Percentiles rank a stretch among this genome's conserved stretches.
Conservation (phyloP, 345 rosid genomes). For the Jatropha curcas region DNA sequence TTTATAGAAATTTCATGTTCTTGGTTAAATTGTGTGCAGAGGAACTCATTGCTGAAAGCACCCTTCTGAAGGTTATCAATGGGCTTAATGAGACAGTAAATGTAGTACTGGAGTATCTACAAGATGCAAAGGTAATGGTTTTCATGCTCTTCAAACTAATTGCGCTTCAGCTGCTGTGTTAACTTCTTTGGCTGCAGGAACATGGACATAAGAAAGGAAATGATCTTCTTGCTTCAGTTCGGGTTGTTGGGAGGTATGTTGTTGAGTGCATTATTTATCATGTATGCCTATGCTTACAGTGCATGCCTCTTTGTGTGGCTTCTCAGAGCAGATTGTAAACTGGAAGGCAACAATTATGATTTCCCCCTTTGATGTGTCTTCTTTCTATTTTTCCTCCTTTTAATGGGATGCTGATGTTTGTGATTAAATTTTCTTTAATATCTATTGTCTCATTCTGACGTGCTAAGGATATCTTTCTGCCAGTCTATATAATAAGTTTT, state of each 20-base stretch:
- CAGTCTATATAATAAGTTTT: neutral
- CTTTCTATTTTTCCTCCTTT: neutral
- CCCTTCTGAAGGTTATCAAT: conserved; percentile 56
- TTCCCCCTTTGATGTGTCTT: neutral
- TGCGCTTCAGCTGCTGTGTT: conserved; percentile 23
- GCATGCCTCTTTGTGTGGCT: neutral
- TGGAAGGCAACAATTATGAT: neutral
- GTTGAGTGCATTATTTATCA: conserved; percentile 10
- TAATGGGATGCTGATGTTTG: neutral
- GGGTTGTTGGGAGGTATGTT: conserved; percentile 76
- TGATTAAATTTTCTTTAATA: neutral
- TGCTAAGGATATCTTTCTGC: neutral
- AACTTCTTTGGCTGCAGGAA: conserved; percentile 48
- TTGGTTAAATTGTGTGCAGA: conserved; percentile 37
- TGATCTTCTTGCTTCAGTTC: conserved; percentile 92
- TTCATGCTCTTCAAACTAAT: neutral
- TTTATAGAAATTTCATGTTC: conserved; percentile 12
- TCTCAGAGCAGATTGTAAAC: neutral
- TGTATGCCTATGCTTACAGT: neutral
- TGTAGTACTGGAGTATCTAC: conserved; percentile 69
- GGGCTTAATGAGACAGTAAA: conserved; percentile 66
- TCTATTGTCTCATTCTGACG: neutral
- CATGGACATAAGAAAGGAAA: conserved; percentile 73
- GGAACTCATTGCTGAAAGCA: conserved; percentile 43
- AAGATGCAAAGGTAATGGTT: conserved; percentile 76